A percentile compares a stretch with the other conserved stretches of the same genome.
Conservation (phyloP, 805 yeast species). For the Nakazawaea wyomingensis region DNA sequence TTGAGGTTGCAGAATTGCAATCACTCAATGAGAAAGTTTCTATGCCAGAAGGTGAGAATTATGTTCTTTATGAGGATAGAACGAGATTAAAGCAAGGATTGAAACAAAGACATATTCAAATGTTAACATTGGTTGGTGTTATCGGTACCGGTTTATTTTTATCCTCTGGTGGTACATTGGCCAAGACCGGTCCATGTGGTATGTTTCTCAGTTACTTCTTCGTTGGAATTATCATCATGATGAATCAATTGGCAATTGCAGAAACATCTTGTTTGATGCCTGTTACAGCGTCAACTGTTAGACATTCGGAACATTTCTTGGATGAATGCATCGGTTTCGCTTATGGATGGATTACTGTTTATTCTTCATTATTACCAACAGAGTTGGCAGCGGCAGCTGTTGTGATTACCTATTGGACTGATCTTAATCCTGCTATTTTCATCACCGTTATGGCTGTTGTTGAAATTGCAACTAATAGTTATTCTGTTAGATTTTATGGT, state of each 20-base stretch:
- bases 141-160: slow-evolving; percentile 35
- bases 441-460: slow-evolving; percentile 36
- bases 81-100: slow-evolving; percentile 23
- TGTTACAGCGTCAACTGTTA: slow-evolving; percentile 31
- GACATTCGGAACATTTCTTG: slow-evolving; percentile 32
- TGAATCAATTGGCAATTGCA: slow-evolving; percentile 29
- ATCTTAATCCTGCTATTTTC: slow-evolving; percentile 39
- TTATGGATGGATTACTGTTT: slow-evolving; percentile 35
- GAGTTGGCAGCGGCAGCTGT: slow-evolving; percentile 47
- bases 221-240: slow-evolving; percentile 28
- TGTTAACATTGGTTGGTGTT: slow-evolving; percentile 36
- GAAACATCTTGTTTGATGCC: slow-evolving; percentile 34
- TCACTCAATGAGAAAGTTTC: slow-evolving; percentile 4
- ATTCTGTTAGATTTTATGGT: slow-evolving; percentile 39
- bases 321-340: slow-evolving; percentile 33
- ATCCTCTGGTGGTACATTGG: slow-evolving; percentile 30
- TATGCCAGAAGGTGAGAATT: slow-evolving; percentile 8
- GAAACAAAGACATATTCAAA: slow-evolving; percentile 31
- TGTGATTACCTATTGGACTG: slow-evolving; percentile 40
- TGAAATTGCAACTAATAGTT: slow-evolving; percentile 32
- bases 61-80: slow-evolving; percentile 12
- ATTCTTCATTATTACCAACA: slow-evolving; percentile 41
- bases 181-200: slow-evolving; percentile 30
- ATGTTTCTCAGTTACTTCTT: slow-evolving; percentile 27
- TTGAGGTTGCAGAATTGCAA: slow-evolving; percentile 9